Evolutionary conservation across 345 rosid genomes (phyloP), one percentile per base, ranked within the genome.

Genomic region (Hirschfeldia incana): DNA sequence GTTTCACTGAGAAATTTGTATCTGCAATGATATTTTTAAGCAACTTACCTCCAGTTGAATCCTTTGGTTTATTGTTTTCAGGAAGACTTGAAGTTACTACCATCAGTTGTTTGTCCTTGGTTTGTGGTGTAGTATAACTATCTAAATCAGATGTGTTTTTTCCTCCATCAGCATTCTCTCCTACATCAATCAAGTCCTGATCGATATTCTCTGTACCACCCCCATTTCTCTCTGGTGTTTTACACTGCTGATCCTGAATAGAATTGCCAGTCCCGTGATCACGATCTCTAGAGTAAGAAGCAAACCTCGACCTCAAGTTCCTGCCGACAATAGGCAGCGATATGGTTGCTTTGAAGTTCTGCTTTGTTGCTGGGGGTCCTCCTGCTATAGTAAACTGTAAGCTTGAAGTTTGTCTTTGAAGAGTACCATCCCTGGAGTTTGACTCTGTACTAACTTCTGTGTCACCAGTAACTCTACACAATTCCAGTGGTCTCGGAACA

Each of bases 301-400:
- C 91, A 78, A 96, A 76, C 78, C 88, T 85, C 68, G 92, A 89
- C 89, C 94, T 85, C 76, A 96, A 84, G 82, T 83, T 85, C 82
- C 83, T 86, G 67, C 98, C 94, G 75, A 96, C 83, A 73, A 93
- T 80, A 49, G 97, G 97, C 64, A 93, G 72, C 4, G 93, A 88
- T 70, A 96, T 88, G 60, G 85, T 89, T 57, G 99, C 97, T 85
- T 89, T 96, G 78, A 91, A 92, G 84, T 89, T 93, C 79, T 92
- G 97, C 74, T 78, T 84, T 67, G 96, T 87, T 30, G 98, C 92
- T 42, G 90, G 94, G 8, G 92, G 97, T 78, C 98, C 99, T 63
- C 99, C 97, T 10, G 97, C 99, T 84, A 95, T 93, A 27, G 92
- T 89, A 64, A 90, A 83, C 44, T 86, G 88, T 73, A 88, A 83